Conservation (phyloP, 176 grass and related monocot genomes). For the Zea luxurians region DNA sequence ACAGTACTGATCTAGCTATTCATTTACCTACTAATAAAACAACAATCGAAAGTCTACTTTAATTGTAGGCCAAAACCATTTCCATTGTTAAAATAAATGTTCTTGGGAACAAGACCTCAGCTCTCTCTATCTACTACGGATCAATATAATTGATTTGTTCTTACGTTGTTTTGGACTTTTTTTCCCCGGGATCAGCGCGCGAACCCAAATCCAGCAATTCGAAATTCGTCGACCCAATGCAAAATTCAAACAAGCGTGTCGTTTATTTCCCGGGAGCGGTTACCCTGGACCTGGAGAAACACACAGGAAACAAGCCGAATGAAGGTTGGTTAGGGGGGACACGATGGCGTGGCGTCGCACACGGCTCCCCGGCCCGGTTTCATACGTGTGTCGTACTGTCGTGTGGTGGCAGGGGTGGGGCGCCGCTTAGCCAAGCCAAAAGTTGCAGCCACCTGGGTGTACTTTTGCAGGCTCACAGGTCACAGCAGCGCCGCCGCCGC, state of each 20-base stretch:
- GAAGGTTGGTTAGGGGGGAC: constrained; percentile 29
- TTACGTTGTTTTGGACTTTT: neutral
- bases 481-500: neutral
- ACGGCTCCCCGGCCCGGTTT: neutral
- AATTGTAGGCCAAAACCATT: neutral
- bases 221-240: neutral
- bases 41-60: neutral
- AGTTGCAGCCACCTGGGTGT: neutral
- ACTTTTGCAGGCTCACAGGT: neutral
- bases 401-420: neutral
- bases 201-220: neutral
- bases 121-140: too few relatives aligned
- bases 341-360: constrained; percentile 2
- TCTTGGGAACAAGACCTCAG: neutral
- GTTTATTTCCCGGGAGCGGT: constrained; percentile 15
- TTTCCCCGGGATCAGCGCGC: neutral
- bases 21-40: neutral
- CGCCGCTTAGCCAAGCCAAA: constrained; percentile 34
- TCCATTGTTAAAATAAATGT: neutral
- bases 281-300: neutral
- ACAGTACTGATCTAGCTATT: neutral
- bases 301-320: neutral
- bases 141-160: neutral
- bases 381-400: neutral
- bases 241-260: neutral